phyloP scores from a whole-genome alignment of 2,329 filamentous ascomycete genomes.

The Neofusicoccum umdonicola region DNA sequence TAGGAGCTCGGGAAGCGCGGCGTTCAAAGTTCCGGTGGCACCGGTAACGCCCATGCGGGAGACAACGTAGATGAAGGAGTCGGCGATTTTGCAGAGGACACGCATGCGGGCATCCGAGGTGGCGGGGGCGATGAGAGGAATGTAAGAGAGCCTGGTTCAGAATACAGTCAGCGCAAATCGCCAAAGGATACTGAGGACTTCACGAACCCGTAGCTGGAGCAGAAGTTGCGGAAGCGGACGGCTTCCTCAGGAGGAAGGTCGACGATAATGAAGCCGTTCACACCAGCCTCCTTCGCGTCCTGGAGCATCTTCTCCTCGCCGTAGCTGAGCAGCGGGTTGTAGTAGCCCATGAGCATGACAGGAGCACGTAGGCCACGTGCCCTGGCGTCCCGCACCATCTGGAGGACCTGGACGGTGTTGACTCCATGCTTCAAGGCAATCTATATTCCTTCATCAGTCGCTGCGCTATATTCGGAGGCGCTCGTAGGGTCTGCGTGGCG shows the following conservation, averaged over 20 bases:
- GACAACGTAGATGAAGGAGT: constrained; percentile 98
- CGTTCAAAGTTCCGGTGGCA: constrained; percentile 77
- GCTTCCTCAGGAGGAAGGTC: constrained; percentile 96
- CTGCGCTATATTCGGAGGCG: neutral
- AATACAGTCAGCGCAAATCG: neutral
- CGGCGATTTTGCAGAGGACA: constrained; percentile 90
- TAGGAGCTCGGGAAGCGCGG: constrained; percentile 77
- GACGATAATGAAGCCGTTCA: constrained; percentile 96
- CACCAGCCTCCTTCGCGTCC: constrained; percentile 78
- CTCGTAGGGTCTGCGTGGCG: constrained; percentile 18
- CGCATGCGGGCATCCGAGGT: constrained; percentile 94
- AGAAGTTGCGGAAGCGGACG: constrained; percentile 82
- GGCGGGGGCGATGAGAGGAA: constrained; percentile 92
- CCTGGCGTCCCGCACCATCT: constrained; percentile 80
- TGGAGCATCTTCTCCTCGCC: constrained; percentile 85
- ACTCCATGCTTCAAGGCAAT: constrained; percentile 84
- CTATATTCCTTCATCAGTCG: constrained; percentile 27
- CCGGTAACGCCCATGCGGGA: constrained; percentile 96
- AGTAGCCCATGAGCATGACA: constrained; percentile 96
- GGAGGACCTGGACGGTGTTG: constrained; percentile 72
- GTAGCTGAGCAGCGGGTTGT: constrained; percentile 92
- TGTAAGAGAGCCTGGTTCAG: constrained; percentile 71
- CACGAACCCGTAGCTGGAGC: constrained; percentile 69
- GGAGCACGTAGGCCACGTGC: constrained; percentile 74
- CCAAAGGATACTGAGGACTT: neutral